Evolutionary conservation across 2,329 filamentous ascomycete species (phyloP), one percentile per base, ranked within the genome.

Genomic region (Corniculantispora saksenae): DNA sequence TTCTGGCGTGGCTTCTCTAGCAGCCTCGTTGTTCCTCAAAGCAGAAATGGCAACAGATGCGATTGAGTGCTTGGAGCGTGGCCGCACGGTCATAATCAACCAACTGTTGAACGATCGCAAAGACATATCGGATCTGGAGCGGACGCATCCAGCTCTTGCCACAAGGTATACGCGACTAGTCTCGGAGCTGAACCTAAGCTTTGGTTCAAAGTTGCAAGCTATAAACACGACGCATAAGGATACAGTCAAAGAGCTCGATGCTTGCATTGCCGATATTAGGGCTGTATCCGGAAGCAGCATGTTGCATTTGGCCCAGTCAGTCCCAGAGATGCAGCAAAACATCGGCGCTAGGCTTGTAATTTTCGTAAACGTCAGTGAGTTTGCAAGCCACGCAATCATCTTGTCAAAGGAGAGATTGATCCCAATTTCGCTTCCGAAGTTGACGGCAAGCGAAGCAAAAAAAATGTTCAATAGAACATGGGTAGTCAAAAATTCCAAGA

Each of bases 321-420:
- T 57, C 38, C 13, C 61, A 23, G 19, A 61, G 19, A 56, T 66
- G 61, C 55, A 62, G 35, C 29, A 64, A 25, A 54, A 38, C 27
- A 56, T 62, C 23, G 50, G 40, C 19, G 35, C 19, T 10, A 35
- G 65, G 38, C 53, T 15, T 17, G 54, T 66, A 50, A 43, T 64
- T 47, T 21, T 66, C 15, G 61, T 66, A 12, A 66, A 66, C 27
- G 43, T 64, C 17, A 64, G 38, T 21, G 58, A 61, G 17, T 61
- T 62, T 61, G 48, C 56, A 25, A 66, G 64, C 40, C 48, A 67
- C 40, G 66, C 66, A 3, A 61, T 67, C 50, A 8, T 66, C 23
- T 43, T 66, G 32, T 55, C 61, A 13, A 48, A 35, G 15, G n/a
- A 40, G 27, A 53, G 23, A 13, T n/a, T 67, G 32, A 32, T 12